Evolutionary conservation across 2,329 filamentous ascomycete species (phyloP), one percentile per base, ranked within the genome.

Genomic region (Monilinia laxa): DNA sequence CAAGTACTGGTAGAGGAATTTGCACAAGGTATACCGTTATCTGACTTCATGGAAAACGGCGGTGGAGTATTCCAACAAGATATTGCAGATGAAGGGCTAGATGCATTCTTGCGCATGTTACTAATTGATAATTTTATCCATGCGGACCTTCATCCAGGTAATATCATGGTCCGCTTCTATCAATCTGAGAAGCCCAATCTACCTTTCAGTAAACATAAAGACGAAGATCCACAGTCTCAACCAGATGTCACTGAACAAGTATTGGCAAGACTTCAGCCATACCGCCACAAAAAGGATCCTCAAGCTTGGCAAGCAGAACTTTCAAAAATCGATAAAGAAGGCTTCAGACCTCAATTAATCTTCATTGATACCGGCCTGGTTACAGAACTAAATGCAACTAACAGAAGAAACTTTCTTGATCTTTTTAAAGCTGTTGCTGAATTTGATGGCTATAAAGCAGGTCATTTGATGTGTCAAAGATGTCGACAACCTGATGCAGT

Each of bases 91-190:
- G 94, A 98, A 80, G 95, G 95, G 0, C 85, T 99, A 0, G 93
- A 99, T 76, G 93, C 94, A 3, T 99, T 99, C 78, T 80, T 99
- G 60, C 92, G 93, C 74, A 99, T 99, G 95, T 81, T 99, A 20
- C 84, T 99, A 16, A 89, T 99, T 51, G 95, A 99, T 78, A 99
- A 99, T 77, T 99, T 99, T 77, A 89, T 97, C 35, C 95, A 99
- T 76, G 94, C 95, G 6, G 95, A 99, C 76, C 81, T 99, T 40
- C 95, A 99, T 76, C 95, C 95, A 0, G 95, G 95, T 35, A 99
- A 99, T 77, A 98, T 99, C 79, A 98, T 99, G 93, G 94, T 99
- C 57, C 92, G 96, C 70, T 99, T 99, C 81, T 97, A 98, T 79
- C 88, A 94, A 74, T 88, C 93, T 0, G 87, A 88, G 18, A 84